Evolutionary conservation across 352 stramenopile genomes (phyloP), one percentile per base, ranked within the genome.

Genomic region (Globisporangium splendens): DNA sequence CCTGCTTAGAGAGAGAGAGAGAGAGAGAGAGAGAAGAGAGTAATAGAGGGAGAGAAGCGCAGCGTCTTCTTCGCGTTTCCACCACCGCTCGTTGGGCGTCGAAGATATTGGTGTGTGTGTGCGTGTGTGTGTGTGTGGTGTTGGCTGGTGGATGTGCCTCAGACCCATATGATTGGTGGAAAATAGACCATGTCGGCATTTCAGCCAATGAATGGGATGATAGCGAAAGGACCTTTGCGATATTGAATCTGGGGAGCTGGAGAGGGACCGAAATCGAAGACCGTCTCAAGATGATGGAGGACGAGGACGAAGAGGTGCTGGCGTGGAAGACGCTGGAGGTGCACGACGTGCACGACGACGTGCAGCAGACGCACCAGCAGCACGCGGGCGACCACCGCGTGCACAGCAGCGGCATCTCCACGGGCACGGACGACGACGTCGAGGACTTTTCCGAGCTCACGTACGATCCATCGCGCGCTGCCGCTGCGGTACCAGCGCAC

Each of bases 281-380:
- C n/a, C n/a, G n/a, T n/a, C n/a, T n/a, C n/a, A n/a, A 11, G 17
- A 68, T 62, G 63, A 52, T 70, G 4, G 69, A 72, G 15, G 76
- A 77, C 14, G 78, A 85, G 22, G 69, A 65, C 43, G 74, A 83
- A 54, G 57, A 73, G 18, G 69, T 73, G 49, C 51, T 81, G 51
- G 64, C 68, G 43, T 88, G 75, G 78, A 83, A 84, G 67, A 63
- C 65, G 50, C 62, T 70, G 20, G 47, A 72, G 43, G 56, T 55
- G 33, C 46, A 59, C n/a, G 55, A 62, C n/a, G 56, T 55, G 33
- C 46, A 59, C n/a, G 55, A 35, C 28, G 28, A 4, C 53, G 64
- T 65, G 43, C 86, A 73, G 75, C 80, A 84, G 67, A 65, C 65
- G 50, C 62, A 68, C 18, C 39, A 69, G 43, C 52, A 54, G 33